Evolutionary conservation across 768 basidiomycete species (phyloP), one percentile per base, ranked within the genome.

Genomic region (Tulasnella calospora): DNA sequence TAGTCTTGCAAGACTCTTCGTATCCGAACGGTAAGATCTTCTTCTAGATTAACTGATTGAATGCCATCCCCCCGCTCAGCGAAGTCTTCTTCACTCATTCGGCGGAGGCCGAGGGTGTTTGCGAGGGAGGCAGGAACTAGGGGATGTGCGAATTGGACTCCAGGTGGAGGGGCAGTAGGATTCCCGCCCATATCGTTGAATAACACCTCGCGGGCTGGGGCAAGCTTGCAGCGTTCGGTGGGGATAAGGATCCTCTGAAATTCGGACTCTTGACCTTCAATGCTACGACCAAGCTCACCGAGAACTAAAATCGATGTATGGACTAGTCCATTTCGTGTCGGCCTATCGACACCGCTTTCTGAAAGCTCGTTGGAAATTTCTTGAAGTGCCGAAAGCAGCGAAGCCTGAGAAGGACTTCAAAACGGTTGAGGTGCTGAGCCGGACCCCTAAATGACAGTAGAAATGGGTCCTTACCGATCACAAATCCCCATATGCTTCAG

Each of bases 101-200:
- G 30, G n/a, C 41, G 73, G 27, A 44, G 73, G 73, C 40, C 73
- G n/a, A 73, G 19, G 19, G 30, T 46, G 73, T 17, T 46, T 33
- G 35, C 41, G 41, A 73, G 73, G 23, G n/a, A 27, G 21, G 44
- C 44, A 12, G 73, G 51, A 40, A 74, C 9, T 15, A 8, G 21
- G 41, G 73, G 19, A 51, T 74, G 73, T 17, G 73, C 73, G n/a
- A 74, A 74, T 21, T 33, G 35, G 27, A 74, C 5, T 30, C 57
- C 57, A 3, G 9, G 7, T 21, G 35, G 15, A 13, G 36, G 27
- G 36, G 27, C 7, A 23, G 19, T 33, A 17, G 41, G 71, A 17
- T 71, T 15, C 9, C 71, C 41, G 35, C 36, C 71, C 71, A 38
- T 36, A 36, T 71, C 71, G 33, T 71, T 71, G 71, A 71, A 71